phyloP scores from a whole-genome alignment of 73 alveolate species.

The Symbiodinium natans region DNA sequence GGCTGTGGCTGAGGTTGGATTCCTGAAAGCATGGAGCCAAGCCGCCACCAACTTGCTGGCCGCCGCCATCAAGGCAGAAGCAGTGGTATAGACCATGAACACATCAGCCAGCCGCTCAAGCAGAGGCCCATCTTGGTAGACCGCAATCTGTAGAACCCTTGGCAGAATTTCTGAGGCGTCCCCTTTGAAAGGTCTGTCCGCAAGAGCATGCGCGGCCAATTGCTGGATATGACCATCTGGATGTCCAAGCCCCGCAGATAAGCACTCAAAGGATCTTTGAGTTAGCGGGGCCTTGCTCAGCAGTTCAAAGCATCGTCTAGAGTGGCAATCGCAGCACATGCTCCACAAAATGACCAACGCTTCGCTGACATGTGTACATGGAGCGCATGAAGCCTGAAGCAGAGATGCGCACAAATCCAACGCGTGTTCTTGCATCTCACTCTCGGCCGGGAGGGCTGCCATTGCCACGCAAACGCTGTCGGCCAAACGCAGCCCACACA shows the following conservation, averaged over 20 bases:
- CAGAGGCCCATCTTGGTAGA: constrained; percentile 19
- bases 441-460: constrained; percentile 23
- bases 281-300: constrained; percentile 20
- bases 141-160: background rate
- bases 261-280: background rate
- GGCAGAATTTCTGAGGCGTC: background rate
- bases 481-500: constrained; percentile 10
- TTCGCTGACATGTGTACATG: background rate
- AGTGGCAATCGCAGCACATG: background rate
- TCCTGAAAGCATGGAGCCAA: background rate
- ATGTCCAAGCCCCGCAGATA: constrained; percentile 52
- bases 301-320: background rate
- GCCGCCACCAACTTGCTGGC: constrained; percentile 15
- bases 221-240: constrained; percentile 22
- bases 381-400: background rate
- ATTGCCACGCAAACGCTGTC: constrained; percentile 35
- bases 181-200: background rate
- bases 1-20: background rate
- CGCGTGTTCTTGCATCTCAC: constrained; percentile 60
- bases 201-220: background rate
- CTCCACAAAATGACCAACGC: background rate
- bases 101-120: constrained; percentile 62
- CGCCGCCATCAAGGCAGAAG: constrained; percentile 20
- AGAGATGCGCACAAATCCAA: constrained; percentile 45
- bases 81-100: constrained; percentile 22